Percentiles rank a stretch among this genome's conserved stretches.
Conservation (phyloP, 2,329 filamentous ascomycete species). For the Penicillium sclerotigenum region DNA sequence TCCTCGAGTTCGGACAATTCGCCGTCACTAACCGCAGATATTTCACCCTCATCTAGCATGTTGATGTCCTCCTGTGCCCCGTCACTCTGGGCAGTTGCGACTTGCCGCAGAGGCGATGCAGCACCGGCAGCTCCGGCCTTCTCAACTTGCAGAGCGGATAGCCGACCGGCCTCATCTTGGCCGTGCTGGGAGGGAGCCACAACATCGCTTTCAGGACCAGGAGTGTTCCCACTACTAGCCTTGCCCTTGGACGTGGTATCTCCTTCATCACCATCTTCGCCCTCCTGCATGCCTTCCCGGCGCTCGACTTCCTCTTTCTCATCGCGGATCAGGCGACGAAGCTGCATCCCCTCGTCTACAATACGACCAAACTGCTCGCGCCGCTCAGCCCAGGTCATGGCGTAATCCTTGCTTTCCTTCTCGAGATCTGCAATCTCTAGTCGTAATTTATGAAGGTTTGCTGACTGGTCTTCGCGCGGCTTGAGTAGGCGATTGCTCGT, state of each 20-base stretch:
- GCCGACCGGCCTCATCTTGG: slow-evolving; percentile 33
- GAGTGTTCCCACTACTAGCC: slow-evolving; percentile 49
- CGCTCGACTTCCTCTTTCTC: slow-evolving; percentile 94
- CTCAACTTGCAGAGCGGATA: slow-evolving; percentile 31
- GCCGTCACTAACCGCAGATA: slow-evolving; percentile 35
- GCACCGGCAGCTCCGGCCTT: slow-evolving; percentile 31
- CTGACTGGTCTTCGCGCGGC: slow-evolving; percentile 77
- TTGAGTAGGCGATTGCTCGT: slow-evolving; percentile 74
- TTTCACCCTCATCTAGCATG: slow-evolving; percentile 55
- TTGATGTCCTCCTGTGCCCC: slow-evolving; percentile 54
- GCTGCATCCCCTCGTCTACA: slow-evolving; percentile 83
- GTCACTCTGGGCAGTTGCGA: slow-evolving; percentile 38
- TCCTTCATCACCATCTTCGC: slow-evolving; percentile 56
- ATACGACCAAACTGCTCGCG: slow-evolving; percentile 83
- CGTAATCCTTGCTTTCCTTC: slow-evolving; percentile 77
- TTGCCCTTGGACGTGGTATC: slow-evolving; percentile 51
- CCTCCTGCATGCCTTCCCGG: slow-evolving; percentile 72
- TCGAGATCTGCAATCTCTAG: slow-evolving; percentile 86
- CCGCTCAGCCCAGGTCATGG: slow-evolving; percentile 77
- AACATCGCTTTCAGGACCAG: slow-evolving; percentile 48
- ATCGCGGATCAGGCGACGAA: slow-evolving; percentile 81
- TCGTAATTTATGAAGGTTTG: slow-evolving; percentile 75
- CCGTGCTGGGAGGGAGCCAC: slow-evolving; percentile 35
- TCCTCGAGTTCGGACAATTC: slow-evolving; percentile 45
- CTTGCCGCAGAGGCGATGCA: slow-evolving; percentile 40